phyloP scores from a whole-genome alignment of 2,329 filamentous ascomycete genomes.

The Rasamsonia emersonii region DNA sequence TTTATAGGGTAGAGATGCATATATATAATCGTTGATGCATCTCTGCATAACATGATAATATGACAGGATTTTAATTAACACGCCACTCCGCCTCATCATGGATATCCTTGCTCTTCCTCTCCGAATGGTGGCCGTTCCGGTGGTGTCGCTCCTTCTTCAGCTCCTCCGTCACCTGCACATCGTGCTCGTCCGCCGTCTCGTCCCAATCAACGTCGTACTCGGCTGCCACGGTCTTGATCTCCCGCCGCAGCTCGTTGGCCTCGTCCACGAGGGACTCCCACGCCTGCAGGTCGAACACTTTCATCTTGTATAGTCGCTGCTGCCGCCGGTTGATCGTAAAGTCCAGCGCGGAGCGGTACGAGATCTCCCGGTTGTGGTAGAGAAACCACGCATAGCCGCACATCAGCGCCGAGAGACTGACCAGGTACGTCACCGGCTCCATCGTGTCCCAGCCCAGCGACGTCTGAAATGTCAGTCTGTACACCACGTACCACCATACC shows the following conservation, averaged over 20 bases:
- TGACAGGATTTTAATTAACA: no score
- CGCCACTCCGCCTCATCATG: no score
- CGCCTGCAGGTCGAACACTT: conserved; percentile 64
- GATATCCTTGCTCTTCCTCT: conserved; percentile 12
- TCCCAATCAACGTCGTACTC: conserved; percentile 92
- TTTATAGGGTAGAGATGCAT: no score
- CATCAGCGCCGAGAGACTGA: conserved; percentile 77
- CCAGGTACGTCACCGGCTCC: conserved; percentile 84
- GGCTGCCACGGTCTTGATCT: conserved; percentile 70
- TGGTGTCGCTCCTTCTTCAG: conserved; percentile 42
- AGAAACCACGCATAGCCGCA: conserved; percentile 89
- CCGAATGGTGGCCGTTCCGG: conserved; percentile 27
- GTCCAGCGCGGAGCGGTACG: conserved; percentile 78
- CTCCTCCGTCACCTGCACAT: conserved; percentile 49
- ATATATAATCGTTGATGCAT: no score
- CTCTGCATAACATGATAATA: no score
- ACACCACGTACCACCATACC: conserved; percentile 76
- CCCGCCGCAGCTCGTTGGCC: conserved; percentile 64
- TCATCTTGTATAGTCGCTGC: conserved; percentile 62
- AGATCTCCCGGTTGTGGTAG: conserved; percentile 83
- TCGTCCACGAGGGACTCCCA: conserved; percentile 78
- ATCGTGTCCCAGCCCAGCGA: conserved; percentile 83
- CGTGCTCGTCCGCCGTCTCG: conserved; percentile 62
- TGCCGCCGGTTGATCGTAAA: conserved; percentile 75
- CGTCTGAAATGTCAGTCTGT: conserved; percentile 58